Evolutionary conservation across 1,139 yeast genomes (phyloP).

Genomic region (Yamadazyma dushanensis): DNA sequence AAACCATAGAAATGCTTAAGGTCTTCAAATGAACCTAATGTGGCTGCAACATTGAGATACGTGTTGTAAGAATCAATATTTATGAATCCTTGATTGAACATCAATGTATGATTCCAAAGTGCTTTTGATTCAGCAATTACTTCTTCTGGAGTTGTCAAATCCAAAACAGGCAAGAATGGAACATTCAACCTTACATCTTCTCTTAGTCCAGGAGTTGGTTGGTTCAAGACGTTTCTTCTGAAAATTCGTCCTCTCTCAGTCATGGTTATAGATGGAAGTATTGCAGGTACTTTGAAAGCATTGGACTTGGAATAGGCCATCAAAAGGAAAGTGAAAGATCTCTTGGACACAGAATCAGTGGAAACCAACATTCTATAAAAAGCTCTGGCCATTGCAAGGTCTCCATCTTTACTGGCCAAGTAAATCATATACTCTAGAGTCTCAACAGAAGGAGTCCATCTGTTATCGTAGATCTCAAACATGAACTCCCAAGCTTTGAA

Average conservation of each 20-base stretch:
- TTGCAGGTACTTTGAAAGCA: slow-evolving; percentile 10
- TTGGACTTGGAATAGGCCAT: slow-evolving; percentile 52
- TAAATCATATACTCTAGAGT: slow-evolving; percentile 71
- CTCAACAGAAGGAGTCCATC: slow-evolving; percentile 48
- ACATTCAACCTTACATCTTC: slow-evolving; percentile 12
- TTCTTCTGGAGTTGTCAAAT: slow-evolving; percentile 39
- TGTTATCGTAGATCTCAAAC: slow-evolving; percentile 58
- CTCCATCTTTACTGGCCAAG: slow-evolving; percentile 78
- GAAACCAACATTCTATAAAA: slow-evolving; percentile 58
- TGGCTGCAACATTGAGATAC: slow-evolving; percentile 55
- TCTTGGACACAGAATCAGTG: slow-evolving; percentile 35
- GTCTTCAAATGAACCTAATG: slow-evolving; percentile 45
- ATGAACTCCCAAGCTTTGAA: slow-evolving; percentile 77
- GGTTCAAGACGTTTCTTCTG: slow-evolving; percentile 44
- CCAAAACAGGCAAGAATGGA: slow-evolving; percentile 67
- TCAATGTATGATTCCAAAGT: slow-evolving; percentile 57
- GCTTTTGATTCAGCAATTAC: slow-evolving; percentile 79
- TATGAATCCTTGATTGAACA: slow-evolving; percentile 43
- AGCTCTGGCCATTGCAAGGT: slow-evolving; percentile 71
- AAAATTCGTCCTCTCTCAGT: slow-evolving; percentile 49
- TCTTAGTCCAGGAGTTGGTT: slow-evolving; percentile 12
- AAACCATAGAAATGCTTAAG: slow-evolving; percentile 48
- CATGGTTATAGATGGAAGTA: slow-evolving; percentile 39
- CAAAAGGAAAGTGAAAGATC: slow-evolving; percentile 54
- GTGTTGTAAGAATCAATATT: slow-evolving; percentile 46